These are phyloP conservation scores for Aspergillus indologenus DNA, from an alignment of 495 filamentous ascomycete species.

Conservation along the genomic window DNA sequence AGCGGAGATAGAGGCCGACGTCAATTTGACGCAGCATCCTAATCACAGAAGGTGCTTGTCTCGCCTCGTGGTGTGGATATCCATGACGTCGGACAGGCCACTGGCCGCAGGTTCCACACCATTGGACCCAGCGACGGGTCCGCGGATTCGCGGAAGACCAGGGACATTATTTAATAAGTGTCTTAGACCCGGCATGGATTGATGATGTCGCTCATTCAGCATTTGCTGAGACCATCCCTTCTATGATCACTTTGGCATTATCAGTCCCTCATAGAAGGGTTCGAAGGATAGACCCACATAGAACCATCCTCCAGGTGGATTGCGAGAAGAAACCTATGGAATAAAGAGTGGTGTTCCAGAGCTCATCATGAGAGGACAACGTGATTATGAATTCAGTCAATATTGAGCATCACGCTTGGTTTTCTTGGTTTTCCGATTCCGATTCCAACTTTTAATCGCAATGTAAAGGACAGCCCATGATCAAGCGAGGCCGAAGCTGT, in stretches of 20 bases:
- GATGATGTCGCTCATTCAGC: no score
- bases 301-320: no score
- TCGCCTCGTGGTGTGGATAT: neutral
- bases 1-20: constrained; percentile 5
- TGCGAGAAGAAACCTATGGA: no score
- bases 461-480: no score
- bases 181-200: neutral
- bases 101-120: neutral
- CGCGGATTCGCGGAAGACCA: neutral
- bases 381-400: no score
- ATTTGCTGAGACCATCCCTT: no score
- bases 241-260: no score
- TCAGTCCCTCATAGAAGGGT: no score
- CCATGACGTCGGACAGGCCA: constrained; percentile 3
- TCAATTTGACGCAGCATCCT: constrained; percentile 13
- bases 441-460: neutral
- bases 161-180: neutral
- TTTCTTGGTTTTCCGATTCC: neutral
- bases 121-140: neutral
- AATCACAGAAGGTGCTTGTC: neutral
- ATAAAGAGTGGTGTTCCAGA: no score
- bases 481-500: neutral
- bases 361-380: no score
- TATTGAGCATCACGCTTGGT: no score
- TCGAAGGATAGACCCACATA: no score